Percentiles rank a stretch among this genome's conserved stretches.
Evolutionary conservation across 176 grass and related monocot genomes (phyloP).

Genomic region (Oropetium thomaeum): DNA sequence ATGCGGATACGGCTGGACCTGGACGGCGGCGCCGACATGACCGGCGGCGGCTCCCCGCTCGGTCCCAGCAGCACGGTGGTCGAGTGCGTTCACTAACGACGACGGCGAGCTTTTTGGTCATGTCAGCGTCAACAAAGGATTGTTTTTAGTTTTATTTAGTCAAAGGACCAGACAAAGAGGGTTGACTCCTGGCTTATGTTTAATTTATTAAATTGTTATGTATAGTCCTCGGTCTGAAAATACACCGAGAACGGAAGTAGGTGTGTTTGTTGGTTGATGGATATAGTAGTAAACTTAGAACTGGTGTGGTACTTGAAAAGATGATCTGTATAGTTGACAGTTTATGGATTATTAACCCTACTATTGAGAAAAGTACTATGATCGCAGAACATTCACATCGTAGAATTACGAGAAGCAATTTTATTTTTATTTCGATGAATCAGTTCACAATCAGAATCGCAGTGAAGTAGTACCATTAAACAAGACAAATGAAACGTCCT

Average conservation of each 20-base stretch:
- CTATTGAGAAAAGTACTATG: no score
- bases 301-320: not conserved
- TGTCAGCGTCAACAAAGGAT: not conserved
- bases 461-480: no score
- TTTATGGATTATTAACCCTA: no score
- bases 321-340: not conserved
- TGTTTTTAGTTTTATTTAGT: not conserved
- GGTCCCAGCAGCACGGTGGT: not conserved
- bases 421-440: no score
- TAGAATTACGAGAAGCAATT: no score
- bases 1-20: conserved; percentile 37
- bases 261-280: conserved; percentile 2
- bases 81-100: conserved; percentile 42
- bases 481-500: no score
- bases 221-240: conserved; percentile 1
- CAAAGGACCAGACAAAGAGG: not conserved
- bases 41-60: not conserved
- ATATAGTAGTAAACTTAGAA: not conserved
- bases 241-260: conserved; percentile 27
- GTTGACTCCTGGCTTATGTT: conserved; percentile 7
- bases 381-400: no score
- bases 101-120: not conserved
- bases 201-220: not conserved
- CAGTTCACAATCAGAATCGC: no score
- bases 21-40: conserved; percentile 26